Evolutionary conservation across 108 stramenopile species (phyloP), one percentile per base, ranked within the genome.

Genomic region (Nannochloropsis salina): DNA sequence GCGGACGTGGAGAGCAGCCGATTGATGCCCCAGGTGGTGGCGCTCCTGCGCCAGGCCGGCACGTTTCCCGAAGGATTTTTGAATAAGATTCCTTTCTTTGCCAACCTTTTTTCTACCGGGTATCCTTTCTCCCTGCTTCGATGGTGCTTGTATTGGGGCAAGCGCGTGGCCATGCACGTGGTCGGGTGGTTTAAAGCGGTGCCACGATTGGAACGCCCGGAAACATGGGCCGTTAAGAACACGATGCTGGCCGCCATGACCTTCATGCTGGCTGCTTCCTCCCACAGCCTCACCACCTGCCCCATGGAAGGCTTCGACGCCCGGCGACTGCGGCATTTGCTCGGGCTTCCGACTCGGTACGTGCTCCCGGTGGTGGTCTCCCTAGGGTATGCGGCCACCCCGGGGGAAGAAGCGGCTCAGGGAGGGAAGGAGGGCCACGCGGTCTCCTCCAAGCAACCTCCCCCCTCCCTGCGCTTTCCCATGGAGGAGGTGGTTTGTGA

Each of bases 231-330:
- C 15, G 90, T 93, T 51, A 97, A 97, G 90, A 95, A 96, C 86
- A 94, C 95, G 41, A 93, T 95, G 93, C 90, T 97, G n/a, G 93
- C 93, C 1, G 96, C 94, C 84, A 95, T 94, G 94, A 90, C 93
- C 11, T 95, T 94, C 86, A 91, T 95, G 90, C 86, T 95, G 40
- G 95, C 92, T 41, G 95, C 94, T 81, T 92, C 96, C 1, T 90
- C 94, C 41, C 89, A 94, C 40, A 93, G 94, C 8, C 42, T 96
- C 40, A 94, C 93, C 9, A 94, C 95, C 9, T 94, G 94, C 88
- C 96, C 95, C 41, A 97, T 97, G 95, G 96, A 97, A 88, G 96
- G 96, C 1, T 91, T 93, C 45, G 90, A 90, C 44, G 84, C 86
- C 81, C n/a, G 88, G 9, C 51, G 87, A 9, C 41, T 90, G 83